Evolutionary conservation across 73 alveolate genomes (phyloP).

Genomic region (Tetrahymena malaccensis): DNA sequence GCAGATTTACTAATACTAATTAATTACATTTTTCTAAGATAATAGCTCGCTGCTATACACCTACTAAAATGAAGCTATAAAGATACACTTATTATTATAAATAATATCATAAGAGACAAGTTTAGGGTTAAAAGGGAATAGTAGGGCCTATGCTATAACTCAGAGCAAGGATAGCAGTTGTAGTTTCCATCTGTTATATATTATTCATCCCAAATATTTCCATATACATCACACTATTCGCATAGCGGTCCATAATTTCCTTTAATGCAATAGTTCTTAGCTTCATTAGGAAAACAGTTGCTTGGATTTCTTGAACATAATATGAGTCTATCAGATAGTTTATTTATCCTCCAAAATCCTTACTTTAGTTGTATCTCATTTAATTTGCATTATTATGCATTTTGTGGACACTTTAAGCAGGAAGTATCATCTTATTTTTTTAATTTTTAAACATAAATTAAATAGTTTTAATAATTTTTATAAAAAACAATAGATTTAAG

Average conservation of each 20-base stretch:
- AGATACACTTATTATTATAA: background rate
- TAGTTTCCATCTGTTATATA: constrained; percentile 2
- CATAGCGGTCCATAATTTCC: constrained; percentile 30
- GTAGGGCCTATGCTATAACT: background rate
- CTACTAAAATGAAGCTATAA: background rate
- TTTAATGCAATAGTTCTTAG: background rate
- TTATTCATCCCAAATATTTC: background rate
- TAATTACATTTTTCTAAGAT: background rate
- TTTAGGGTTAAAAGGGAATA: background rate
- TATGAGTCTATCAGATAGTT: background rate
- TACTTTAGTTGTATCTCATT: background rate
- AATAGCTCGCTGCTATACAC: background rate
- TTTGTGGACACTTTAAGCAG: background rate
- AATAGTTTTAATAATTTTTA: no score
- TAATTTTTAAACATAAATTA: no score
- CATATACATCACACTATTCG: constrained; percentile 28
- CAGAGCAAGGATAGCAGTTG: constrained; percentile 14
- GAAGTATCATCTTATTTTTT: background rate
- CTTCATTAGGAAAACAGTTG: constrained; percentile 11
- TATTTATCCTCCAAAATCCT: constrained; percentile 26
- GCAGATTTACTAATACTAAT: background rate
- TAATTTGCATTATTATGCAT: background rate
- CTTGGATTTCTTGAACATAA: background rate
- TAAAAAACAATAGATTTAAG: no score
- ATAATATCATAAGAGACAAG: background rate